Evolutionary conservation across 129 eudicot species (phyloP).

Genomic region (Saussurea involucrata): DNA sequence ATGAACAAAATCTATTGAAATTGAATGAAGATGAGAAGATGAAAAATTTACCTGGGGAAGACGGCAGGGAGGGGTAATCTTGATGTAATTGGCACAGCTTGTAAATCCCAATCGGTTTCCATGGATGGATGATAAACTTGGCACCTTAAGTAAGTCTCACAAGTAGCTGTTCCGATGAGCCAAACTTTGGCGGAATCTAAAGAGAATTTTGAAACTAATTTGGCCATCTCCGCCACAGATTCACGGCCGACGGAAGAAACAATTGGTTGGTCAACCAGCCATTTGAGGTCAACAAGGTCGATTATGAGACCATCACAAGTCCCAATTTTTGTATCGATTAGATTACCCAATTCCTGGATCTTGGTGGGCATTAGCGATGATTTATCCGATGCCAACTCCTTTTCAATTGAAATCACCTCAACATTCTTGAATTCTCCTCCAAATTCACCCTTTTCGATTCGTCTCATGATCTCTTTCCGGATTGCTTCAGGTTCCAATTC

Average conservation of each 20-base stretch:
- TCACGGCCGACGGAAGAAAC: slow-evolving; percentile 39
- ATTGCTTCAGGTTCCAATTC: slow-evolving; percentile 66
- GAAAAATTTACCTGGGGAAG: slow-evolving; percentile 63
- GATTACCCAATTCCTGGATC: slow-evolving; percentile 50
- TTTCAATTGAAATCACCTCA: slow-evolving; percentile 47
- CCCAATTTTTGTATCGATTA: slow-evolving; percentile 39
- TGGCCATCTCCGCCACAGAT: slow-evolving; percentile 60
- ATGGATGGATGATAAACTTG: slow-evolving; percentile 88
- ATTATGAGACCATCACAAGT: slow-evolving; percentile 35
- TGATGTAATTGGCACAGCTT: slow-evolving; percentile 85
- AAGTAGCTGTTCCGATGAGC: slow-evolving; percentile 87
- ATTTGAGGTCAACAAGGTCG: slow-evolving; percentile 68
- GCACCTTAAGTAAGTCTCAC: slow-evolving; percentile 92
- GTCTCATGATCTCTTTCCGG: slow-evolving; percentile 55
- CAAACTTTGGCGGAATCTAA: slow-evolving; percentile 43
- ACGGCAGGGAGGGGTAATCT: slow-evolving; percentile 59
- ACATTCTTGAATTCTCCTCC: slow-evolving; percentile 43
- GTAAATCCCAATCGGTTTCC: slow-evolving; percentile 95
- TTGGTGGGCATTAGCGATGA: slow-evolving; percentile 26
- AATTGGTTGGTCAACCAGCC: slow-evolving; percentile 74
- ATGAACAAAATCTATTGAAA: not conserved
- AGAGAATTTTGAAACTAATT: slow-evolving; percentile 40
- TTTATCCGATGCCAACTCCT: slow-evolving; percentile 41
- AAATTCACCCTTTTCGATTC: slow-evolving; percentile 59
- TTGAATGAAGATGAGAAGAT: not conserved